phyloP scores from a whole-genome alignment of 2,329 filamentous ascomycete species.

The Talaromyces amestolkiae region DNA sequence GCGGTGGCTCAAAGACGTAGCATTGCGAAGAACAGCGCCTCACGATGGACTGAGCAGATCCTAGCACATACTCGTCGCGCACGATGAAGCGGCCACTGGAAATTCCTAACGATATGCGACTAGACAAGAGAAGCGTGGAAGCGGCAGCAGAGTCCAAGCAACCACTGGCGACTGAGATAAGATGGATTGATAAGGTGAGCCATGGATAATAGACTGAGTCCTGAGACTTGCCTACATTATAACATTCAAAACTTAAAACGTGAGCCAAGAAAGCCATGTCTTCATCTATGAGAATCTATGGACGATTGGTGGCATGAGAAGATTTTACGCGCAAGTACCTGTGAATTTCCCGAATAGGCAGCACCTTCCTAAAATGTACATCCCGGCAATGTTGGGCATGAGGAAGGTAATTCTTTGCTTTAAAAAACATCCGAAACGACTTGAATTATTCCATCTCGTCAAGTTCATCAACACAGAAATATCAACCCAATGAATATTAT shows the following conservation, averaged over 20 bases:
- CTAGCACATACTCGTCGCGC: too few relatives aligned
- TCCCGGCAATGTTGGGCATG: not conserved
- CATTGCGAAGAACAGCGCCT: too few relatives aligned
- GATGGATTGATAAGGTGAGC: not conserved
- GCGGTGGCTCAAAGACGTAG: too few relatives aligned
- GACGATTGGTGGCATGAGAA: not conserved
- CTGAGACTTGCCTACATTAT: not conserved
- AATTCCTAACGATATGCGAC: too few relatives aligned
- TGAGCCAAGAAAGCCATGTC: not conserved
- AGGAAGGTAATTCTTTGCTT: not conserved
- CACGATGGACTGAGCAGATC: too few relatives aligned
- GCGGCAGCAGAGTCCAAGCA: too few relatives aligned
- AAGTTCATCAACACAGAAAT: not conserved
- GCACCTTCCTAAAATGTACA: conserved; percentile 3
- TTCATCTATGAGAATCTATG: not conserved
- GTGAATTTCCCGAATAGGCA: conserved; percentile 1
- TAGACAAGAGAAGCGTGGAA: too few relatives aligned
- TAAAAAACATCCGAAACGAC: not conserved
- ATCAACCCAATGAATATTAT: not conserved
- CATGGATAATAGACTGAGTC: not conserved
- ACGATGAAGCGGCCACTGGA: too few relatives aligned
- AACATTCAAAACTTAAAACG: not conserved
- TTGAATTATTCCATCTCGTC: not conserved
- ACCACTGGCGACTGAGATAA: not conserved
- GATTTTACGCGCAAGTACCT: not conserved